Percentiles rank a stretch among this genome's conserved stretches.
Conservation (phyloP, 2,329 filamentous ascomycete genomes). For the Xylariaceae sp. region DNA sequence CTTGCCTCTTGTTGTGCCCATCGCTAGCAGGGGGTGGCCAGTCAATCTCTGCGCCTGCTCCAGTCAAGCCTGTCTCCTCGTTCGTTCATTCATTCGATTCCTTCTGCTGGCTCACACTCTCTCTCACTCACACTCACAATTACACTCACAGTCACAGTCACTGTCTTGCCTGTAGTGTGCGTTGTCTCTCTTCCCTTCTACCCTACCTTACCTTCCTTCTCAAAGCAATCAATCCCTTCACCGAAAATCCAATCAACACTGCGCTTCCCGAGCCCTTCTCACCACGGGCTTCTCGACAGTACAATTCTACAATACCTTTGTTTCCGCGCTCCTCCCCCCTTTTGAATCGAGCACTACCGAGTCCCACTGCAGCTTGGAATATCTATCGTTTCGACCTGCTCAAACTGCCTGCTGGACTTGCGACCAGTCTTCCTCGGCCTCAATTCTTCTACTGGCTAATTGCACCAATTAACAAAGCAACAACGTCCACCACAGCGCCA, state of each 20-base stretch:
- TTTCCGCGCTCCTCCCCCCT: neutral
- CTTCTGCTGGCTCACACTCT: neutral
- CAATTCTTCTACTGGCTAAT: slow-evolving; percentile 10
- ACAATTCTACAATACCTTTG: too few species aligned
- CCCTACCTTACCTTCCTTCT: neutral
- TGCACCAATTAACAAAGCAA: slow-evolving; percentile 7
- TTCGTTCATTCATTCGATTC: too few species aligned
- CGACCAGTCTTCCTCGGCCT: slow-evolving; percentile 7
- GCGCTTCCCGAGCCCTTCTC: neutral
- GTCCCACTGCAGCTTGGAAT: neutral
- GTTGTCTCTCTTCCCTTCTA: neutral
- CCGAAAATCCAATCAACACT: neutral
- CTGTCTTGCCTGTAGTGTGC: neutral
- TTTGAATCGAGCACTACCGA: slow-evolving; percentile 5
- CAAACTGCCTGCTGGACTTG: neutral
- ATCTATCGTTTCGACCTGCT: neutral
- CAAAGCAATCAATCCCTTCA: neutral
- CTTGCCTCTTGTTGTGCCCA: too few species aligned
- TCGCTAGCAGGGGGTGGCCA: too few species aligned
- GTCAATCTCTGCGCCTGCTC: too few species aligned
- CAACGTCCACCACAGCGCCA: slow-evolving; percentile 2
- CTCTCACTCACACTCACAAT: neutral
- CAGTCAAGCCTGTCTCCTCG: too few species aligned
- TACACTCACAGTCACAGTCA: too few species aligned
- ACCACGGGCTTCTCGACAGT: too few species aligned